Conservation (phyloP, 352 stramenopile species). For the Thalassiosira hispida region DNA sequence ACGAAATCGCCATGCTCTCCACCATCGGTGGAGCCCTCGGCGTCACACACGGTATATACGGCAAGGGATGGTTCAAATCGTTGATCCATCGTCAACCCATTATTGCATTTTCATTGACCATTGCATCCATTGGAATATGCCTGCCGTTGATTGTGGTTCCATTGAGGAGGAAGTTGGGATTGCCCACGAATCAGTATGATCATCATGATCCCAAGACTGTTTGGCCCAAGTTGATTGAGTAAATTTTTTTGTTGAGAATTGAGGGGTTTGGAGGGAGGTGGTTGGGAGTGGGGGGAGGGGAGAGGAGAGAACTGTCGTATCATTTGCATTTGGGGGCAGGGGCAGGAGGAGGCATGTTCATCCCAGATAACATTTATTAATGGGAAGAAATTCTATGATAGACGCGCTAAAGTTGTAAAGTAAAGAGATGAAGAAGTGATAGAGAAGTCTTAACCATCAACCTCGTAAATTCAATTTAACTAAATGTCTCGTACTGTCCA, state of each 20-base stretch:
- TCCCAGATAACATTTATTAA: constrained; percentile 5
- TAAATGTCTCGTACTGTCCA: too few relatives aligned
- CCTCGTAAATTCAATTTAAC: too few relatives aligned
- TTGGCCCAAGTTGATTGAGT: constrained; percentile 72
- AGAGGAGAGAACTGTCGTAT: not conserved
- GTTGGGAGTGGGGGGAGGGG: not conserved
- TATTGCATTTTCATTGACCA: constrained; percentile 63
- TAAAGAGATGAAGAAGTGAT: too few relatives aligned
- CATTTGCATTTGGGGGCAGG: not conserved
- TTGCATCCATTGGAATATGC: constrained; percentile 59
- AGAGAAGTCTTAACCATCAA: too few relatives aligned
- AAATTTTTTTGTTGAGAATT: not conserved
- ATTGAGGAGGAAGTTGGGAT: constrained; percentile 65
- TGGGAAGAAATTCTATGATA: not conserved
- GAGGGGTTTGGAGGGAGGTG: not conserved
- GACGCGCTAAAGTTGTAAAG: not conserved
- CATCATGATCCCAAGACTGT: constrained; percentile 52
- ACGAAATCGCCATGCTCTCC: constrained; percentile 76
- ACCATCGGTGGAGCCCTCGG: constrained; percentile 61
- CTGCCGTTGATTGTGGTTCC: constrained; percentile 73
- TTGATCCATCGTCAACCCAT: constrained; percentile 81
- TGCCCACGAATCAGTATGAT: constrained; percentile 84
- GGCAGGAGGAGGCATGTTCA: not conserved
- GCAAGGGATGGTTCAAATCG: constrained; percentile 72
- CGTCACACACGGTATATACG: constrained; percentile 68